Conservation (phyloP, 2,329 filamentous ascomycete species). For the Alternaria infectoria region DNA sequence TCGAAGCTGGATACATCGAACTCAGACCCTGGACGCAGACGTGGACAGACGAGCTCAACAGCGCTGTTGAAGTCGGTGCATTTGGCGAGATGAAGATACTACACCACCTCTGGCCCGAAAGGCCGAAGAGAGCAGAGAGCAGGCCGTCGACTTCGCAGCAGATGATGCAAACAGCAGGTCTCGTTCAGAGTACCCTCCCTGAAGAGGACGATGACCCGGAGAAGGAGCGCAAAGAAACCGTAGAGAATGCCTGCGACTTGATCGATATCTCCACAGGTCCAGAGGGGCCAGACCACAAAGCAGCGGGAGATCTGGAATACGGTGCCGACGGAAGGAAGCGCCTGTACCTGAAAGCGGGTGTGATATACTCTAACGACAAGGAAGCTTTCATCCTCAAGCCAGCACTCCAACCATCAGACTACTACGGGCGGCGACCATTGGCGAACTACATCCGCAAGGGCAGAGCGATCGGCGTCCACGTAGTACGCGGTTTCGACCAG, state of each 20-base stretch:
- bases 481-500: conserved; percentile 88
- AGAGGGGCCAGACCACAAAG: conserved; percentile 56
- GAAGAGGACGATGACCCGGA: conserved; percentile 51
- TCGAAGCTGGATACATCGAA: conserved; percentile 89
- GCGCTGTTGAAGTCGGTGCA: conserved; percentile 87
- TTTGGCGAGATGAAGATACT: conserved; percentile 90
- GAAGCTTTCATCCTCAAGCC: conserved; percentile 87
- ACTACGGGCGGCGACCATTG: conserved; percentile 81
- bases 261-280: conserved; percentile 57
- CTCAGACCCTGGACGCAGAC: conserved; percentile 88
- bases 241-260: conserved; percentile 54
- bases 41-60: conserved; percentile 89
- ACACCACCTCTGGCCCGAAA: conserved; percentile 79
- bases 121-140: conserved; percentile 61
- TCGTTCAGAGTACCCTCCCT: conserved; percentile 43
- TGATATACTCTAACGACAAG: conserved; percentile 80
- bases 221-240: conserved; percentile 50
- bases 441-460: conserved; percentile 82
- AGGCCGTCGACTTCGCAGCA: conserved; percentile 48
- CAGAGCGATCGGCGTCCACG: conserved; percentile 78
- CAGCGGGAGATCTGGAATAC: conserved; percentile 51
- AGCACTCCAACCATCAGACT: conserved; percentile 80
- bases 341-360: conserved; percentile 76
- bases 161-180: conserved; percentile 32
- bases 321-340: conserved; percentile 57